Evolutionary conservation across 164 flowering plant genomes (phyloP).

Genomic region (grape (Vitis vinifera)): ASM3070453v1 NC_081815.1:3861501-3862000

Average conservation of each 20-base stretch:
- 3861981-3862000: not conserved
- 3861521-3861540: no score
- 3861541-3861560: no score
- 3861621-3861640: no score
- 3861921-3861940: slow-evolving; percentile 28
- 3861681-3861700: no score
- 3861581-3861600: no score
- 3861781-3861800: not conserved
- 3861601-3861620: no score
- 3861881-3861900: slow-evolving; percentile 14
- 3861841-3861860: slow-evolving; percentile 9
- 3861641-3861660: no score
- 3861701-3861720: not conserved
- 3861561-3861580: no score
- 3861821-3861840: slow-evolving; percentile 13
- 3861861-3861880: slow-evolving; percentile 8
- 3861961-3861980: not conserved
- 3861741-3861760: slow-evolving; percentile 12
- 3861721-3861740: not conserved
- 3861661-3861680: no score
- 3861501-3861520: no score
- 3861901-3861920: slow-evolving; percentile 9
- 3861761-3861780: slow-evolving; percentile 12
- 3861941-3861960: slow-evolving; percentile 8
- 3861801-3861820: not conserved